Evolutionary conservation across 768 basidiomycete genomes (phyloP), one percentile per base, ranked within the genome.

Genomic region (Kondoa subrosea): DNA sequence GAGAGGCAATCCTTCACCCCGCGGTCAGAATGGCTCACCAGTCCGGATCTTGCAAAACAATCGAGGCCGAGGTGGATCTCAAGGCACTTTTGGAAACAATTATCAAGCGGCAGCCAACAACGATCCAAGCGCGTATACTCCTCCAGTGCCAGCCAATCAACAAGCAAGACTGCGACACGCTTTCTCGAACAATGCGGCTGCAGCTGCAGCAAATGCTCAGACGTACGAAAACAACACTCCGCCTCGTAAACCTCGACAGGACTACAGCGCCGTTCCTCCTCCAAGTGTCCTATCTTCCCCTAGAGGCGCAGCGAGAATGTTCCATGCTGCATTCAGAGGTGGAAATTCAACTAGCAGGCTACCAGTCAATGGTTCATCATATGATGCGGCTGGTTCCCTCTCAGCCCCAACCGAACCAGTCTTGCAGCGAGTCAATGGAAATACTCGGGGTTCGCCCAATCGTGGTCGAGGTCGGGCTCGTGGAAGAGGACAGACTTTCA

Each of bases 251-350:
- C 3, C 26, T 3, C 61, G 15, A 8, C n/a, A 27, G 30, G 29
- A 60, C n/a, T 63, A 63, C 33, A 21, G 8, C 29, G 61, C 61
- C 30, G 61, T 63, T 29, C 61, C 61, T 3, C 61, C 61, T 27
- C 61, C 61, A 8, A 17, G 17, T 32, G 27, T 33, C 8, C 30
- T 63, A 12, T 3, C 17, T 32, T 4, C 15, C 3, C 61, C 16
- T 27, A 17, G 16, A 27, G 33, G 30, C 15, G 61, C 29, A 21
- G 40, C 40, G 8, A 8, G 40, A 50, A 50, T 50, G 12, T 50
- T 50, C 21, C 40, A 50, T 8, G 21, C 8, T 50, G 40, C 40
- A 8, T 8, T 21, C 40, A 8, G 21, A 50, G 40, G 12, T 8
- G 40, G 40, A 50, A 21, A 21, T 8, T 50, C 40, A 21, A n/a